Percentiles rank a stretch among this genome's conserved stretches.
Conservation (phyloP, 371 early-diverging fungal genomes). For the Blakeslea trispora region DNA sequence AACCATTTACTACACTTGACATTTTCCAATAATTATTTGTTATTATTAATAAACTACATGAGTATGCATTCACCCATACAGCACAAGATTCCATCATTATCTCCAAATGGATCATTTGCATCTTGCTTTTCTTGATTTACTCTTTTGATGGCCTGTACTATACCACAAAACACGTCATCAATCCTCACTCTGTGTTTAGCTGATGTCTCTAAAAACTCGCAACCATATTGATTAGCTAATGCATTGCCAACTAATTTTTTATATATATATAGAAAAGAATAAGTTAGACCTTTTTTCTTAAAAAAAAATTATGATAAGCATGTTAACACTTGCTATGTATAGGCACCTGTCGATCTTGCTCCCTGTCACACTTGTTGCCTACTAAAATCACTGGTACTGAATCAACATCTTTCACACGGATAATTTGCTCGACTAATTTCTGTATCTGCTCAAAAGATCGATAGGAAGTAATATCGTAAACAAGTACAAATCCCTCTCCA, state of each 20-base stretch:
- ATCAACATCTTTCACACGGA: slow-evolving; percentile 78
- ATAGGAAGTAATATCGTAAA: slow-evolving; percentile 66
- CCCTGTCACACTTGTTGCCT: slow-evolving; percentile 90
- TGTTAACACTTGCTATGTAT: slow-evolving; percentile 29
- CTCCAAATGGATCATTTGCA: slow-evolving; percentile 16
- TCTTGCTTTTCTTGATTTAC: slow-evolving; percentile 61
- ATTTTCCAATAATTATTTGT: slow-evolving; percentile 28
- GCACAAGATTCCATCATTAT: slow-evolving; percentile 16
- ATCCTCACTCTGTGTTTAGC: slow-evolving; percentile 64
- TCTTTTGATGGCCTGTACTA: slow-evolving; percentile 86
- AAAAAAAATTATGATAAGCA: no score
- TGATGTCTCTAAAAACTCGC: slow-evolving; percentile 90
- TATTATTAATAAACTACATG: slow-evolving; percentile 5
- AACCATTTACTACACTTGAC: slow-evolving; percentile 44
- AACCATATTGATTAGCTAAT: slow-evolving; percentile 75
- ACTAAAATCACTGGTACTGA: slow-evolving; percentile 80
- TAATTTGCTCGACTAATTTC: slow-evolving; percentile 63
- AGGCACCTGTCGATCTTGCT: slow-evolving; percentile 76
- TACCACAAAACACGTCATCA: slow-evolving; percentile 86
- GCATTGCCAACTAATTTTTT: slow-evolving; percentile 89
- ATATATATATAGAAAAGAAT: not conserved
- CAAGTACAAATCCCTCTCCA: slow-evolving; percentile 54
- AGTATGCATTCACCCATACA: slow-evolving; percentile 7
- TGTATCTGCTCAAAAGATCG: slow-evolving; percentile 69
- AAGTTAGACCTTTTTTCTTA: slow-evolving; percentile 53